Base-by-base conservation (phyloP, 192 early-diverging fungal genomes). In the Hyaloraphidium curvatum region DNA sequence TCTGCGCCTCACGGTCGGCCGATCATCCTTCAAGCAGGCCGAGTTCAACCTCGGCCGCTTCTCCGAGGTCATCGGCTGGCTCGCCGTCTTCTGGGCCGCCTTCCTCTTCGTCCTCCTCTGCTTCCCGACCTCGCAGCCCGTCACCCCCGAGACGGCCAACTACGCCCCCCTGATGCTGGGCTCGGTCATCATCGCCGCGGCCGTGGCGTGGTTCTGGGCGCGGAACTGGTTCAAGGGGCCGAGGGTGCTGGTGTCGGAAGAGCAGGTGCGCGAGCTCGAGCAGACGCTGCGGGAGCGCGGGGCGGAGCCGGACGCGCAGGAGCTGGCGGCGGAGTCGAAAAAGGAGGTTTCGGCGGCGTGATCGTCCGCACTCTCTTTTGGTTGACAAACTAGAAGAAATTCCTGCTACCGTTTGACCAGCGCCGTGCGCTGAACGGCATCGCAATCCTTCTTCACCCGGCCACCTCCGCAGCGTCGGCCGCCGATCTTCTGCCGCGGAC, bases 31-130 rank as follows among this genome's bases (percentile, higher is more conserved):
- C 56, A 55, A 54, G 11, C 66, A 61, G 33, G 43, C 51, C 48
- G 59, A 61, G 48, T 71, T 64, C 60, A 64, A 71, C 67, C 55
- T 68, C 16, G 69, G 69, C 14, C 21, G 48, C 16, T 69, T 55
- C 53, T 60, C 60, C 5, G 35, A 35, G 14, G 28, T 62, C 13
- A 37, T 70, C 37, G 68, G 66, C 28, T 57, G 52, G 51, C 50
- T 65, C 57, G 57, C 59, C n/a, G 51, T 68, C 39, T 31, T 59
- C 40, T 70, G 68, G 66, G 63, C 57, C 29, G 50, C 31, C 29
- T 48, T 69, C 31, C 54, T 61, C 23, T 56, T 39, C 50, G 57
- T 66, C 31, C 53, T 68, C 7, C 19, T 48, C 4, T 48, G 43
- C 25, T 48, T 48, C 25, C 43, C 43, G 14, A 7, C 19, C 19